Evolutionary conservation across 2,329 filamentous ascomycete species (phyloP), one percentile per base, ranked within the genome.

Genomic region (Endothia cerciana): DNA sequence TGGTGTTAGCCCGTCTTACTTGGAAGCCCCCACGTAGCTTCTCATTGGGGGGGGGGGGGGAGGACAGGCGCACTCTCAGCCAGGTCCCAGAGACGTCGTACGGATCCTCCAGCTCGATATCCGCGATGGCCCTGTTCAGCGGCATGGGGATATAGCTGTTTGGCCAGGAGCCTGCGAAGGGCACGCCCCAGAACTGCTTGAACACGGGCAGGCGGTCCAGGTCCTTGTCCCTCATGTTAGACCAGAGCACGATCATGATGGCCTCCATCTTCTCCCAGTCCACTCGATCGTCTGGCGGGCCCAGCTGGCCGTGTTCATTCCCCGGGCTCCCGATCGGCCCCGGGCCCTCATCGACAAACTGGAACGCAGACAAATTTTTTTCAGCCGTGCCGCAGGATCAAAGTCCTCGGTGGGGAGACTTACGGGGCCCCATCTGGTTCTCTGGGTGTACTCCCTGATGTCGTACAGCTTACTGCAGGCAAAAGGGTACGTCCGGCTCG

Each of bases 211-310:
- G 79, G 8, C 72, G 72, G 43, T 80, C 76, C 11, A 82, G 74
- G 15, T 80, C 77, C 69, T 85, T 84, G 11, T 76, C 73, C 47
- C 79, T 76, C 61, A 91, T 80, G 73, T 92, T 93, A 72, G 85
- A 82, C 3, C 84, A 85, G 3, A 94, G 76, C 2, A 90, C 86
- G 3, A 93, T 80, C 81, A 93, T 86, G 63, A 93, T 85, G 10
- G 89, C 88, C 76, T 94, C 91, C 13, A 93, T 78, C 78, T 91
- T 92, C 76, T 94, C 90, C 91, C 91, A 94, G 75, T 94, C 91
- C 0, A 92, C 88, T 5, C 77, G 76, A 62, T 82, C 82, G 0
- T 60, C 43, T 10, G 64, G 61, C 3, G 45, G 56, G 28, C 55
- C 60, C 25, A 41, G 22, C 38, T 30, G 49, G 36, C 38, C 61